Evolutionary conservation across 2,329 filamentous ascomycete species (phyloP).

Genomic region (Microcera coccophila): DNA sequence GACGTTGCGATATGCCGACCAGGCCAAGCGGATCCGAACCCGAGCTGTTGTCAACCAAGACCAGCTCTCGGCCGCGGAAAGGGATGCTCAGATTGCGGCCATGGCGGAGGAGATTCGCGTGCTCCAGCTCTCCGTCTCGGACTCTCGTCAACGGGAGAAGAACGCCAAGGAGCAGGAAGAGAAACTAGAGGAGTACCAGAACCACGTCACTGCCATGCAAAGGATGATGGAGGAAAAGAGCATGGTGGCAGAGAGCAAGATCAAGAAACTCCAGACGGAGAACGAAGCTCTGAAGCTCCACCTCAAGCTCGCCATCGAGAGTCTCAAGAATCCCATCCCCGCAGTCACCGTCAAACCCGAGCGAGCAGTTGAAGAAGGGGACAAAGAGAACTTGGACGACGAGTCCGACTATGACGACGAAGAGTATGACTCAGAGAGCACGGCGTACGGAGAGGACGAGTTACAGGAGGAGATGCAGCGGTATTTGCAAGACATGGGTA

Average conservation of each 20-base stretch:
- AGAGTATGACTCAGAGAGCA: conserved; percentile 47
- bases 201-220: conserved; percentile 84
- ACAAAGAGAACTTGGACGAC: conserved; percentile 38
- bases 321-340: conserved; percentile 88
- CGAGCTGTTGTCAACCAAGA: conserved; percentile 95
- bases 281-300: conserved; percentile 87
- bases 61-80: conserved; percentile 83
- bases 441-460: conserved; percentile 52
- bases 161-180: conserved; percentile 76
- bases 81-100: conserved; percentile 87
- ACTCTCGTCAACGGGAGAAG: conserved; percentile 65
- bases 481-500: conserved; percentile 78
- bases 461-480: conserved; percentile 83
- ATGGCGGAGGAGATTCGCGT: conserved; percentile 93
- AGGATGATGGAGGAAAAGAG: conserved; percentile 92
- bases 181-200: conserved; percentile 90
- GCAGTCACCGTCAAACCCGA: conserved; percentile 41
- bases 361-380: conserved; percentile 28
- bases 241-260: conserved; percentile 89
- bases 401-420: conserved; percentile 55
- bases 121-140: conserved; percentile 71
- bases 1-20: conserved; percentile 93
- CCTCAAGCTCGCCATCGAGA: conserved; percentile 78
- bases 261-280: conserved; percentile 81
- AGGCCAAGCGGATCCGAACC: conserved; percentile 95